Base-by-base conservation (phyloP, 192 early-diverging fungal species). In the Pilaira anomala region DNA sequence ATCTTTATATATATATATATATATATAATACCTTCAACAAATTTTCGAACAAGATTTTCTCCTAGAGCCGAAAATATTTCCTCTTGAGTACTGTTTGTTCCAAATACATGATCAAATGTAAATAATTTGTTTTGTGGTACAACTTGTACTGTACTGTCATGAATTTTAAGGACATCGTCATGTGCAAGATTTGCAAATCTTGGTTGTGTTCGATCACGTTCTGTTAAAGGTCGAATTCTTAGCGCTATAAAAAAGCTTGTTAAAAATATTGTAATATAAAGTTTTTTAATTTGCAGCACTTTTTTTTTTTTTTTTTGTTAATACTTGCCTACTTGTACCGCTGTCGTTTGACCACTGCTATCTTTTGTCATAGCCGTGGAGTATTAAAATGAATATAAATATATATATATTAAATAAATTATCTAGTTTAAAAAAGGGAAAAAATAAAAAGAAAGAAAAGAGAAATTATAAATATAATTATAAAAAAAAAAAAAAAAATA, bases 261-360 rank as follows among this genome's bases (percentile, higher is more conserved):
- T 58, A 49, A 12, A 54, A 44, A 39, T 16, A 25, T 40, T 21
- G 48, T 5, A 5, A 5, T 8, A 19, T 49, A 5, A 49, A n/a
- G 18, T 48, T n/a, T n/a, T n/a, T n/a, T n/a, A n/a, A n/a, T n/a
- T n/a, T n/a, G n/a, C n/a, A n/a, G 40, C 33, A 33, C 25, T 50
- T 40, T 52, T 21, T 62, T 9, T 60, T 44, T 51, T 25, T 16
- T 28, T 48, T 29, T 62, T 49, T 49, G 36, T 36, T 36, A 39
- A 25, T 14, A 67, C 65, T 73, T 67, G 56, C 71, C 71, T 63
- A 73, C 71, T 73, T 73, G 71, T 21, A 73, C 71, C 57, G 71
- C 71, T n/a, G 71, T 57, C 8, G 71, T 73, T 54, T 57, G 70
- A 62, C 64, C 60, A 8, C 2, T 18, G 18, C n/a, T 18, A 33